A percentile compares a stretch with the other conserved stretches of the same genome.
These are phyloP conservation scores for Saprolegnia diclina DNA, from an alignment of 352 stramenopile genomes.

Conservation along the genomic window DNA sequence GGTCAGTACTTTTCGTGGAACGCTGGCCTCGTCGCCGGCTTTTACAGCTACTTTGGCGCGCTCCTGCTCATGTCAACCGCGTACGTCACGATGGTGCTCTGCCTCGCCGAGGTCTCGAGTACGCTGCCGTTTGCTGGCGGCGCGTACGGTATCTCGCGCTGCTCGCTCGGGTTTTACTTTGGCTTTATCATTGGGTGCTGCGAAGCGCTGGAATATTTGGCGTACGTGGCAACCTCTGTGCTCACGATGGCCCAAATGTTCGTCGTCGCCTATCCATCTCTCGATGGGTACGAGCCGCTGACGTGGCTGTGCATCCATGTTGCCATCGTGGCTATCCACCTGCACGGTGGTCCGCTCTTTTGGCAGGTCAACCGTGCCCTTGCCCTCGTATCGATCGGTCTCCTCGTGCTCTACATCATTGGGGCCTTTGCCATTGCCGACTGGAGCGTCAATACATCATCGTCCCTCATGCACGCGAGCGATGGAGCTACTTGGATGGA, in stretches of 20 bases:
- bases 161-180: no score
- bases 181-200: conserved; percentile 34
- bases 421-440: conserved; percentile 29
- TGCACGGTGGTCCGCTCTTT: conserved; percentile 30
- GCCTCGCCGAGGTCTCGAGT: conserved; percentile 39
- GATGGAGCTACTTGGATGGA: conserved; percentile 2
- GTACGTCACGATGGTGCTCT: conserved; percentile 43
- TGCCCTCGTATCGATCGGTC: conserved; percentile 21
- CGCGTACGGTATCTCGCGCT: conserved; percentile 22
- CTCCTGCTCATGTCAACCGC: conserved; percentile 35
- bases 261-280: conserved; percentile 13
- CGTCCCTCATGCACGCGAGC: not conserved
- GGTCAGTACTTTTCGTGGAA: conserved; percentile 33
- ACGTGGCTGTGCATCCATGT: conserved; percentile 31
- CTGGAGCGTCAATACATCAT: conserved; percentile 28
- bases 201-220: conserved; percentile 34
- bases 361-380: conserved; percentile 31
- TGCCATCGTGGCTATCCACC: conserved; percentile 28
- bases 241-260: conserved; percentile 33
- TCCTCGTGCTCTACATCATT: conserved; percentile 31
- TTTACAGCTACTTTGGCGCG: conserved; percentile 33
- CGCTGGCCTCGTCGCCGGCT: conserved; percentile 31
- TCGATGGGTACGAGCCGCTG: conserved; percentile 26
- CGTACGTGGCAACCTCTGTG: conserved; percentile 31
- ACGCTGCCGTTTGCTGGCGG: conserved; percentile 31